Base-by-base conservation (phyloP, 2,329 filamentous ascomycete genomes). In the Bipolaris cookei region DNA sequence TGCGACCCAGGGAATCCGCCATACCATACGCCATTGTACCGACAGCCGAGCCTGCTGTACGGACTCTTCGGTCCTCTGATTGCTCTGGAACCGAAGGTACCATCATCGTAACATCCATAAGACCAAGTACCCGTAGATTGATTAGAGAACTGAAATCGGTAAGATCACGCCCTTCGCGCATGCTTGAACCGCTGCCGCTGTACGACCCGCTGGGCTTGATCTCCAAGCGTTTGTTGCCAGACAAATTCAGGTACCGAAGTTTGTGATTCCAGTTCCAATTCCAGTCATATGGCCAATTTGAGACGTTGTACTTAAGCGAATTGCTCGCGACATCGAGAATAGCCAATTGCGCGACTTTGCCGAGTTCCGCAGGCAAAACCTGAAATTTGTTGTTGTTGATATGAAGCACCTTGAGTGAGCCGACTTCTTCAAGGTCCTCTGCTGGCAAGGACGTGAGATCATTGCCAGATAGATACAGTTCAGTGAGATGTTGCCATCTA, bases 221-320 rank as follows among this genome's bases (percentile, higher is more conserved):
- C 77, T 99, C 95, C 32, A 99, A 80, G 48, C 94, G 88, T 77
- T 97, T 97, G 80, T 99, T 99, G 49, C 95, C 95, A 0, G 94
- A 98, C 71, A 99, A 83, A 71, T 98, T 99, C 61, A 99, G 88
- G 72, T 96, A 99, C 62, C 93, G 90, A 64, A 99, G 80, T 68
- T 97, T 96, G 46, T 90, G 91, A 70, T 99, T 99, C 83, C 95
- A 91, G 72, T 98, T 98, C 95, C 95, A 99, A 70, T 99, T 99
- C 95, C 95, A 99, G 74, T 99, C 95, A 73, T 99, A 99, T 0
- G 94, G 95, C 83, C 96, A 97, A 71, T 99, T 99, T 28, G 92
- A 95, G 45, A 99, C 96, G 74, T 99, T 99, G 84, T 99, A 99
- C 77, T 98, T 99, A 55, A 99, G 82, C 20, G 86, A 88, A 73